Base-by-base conservation (phyloP, 768 basidiomycete species). In the Suillus plorans region DNA sequence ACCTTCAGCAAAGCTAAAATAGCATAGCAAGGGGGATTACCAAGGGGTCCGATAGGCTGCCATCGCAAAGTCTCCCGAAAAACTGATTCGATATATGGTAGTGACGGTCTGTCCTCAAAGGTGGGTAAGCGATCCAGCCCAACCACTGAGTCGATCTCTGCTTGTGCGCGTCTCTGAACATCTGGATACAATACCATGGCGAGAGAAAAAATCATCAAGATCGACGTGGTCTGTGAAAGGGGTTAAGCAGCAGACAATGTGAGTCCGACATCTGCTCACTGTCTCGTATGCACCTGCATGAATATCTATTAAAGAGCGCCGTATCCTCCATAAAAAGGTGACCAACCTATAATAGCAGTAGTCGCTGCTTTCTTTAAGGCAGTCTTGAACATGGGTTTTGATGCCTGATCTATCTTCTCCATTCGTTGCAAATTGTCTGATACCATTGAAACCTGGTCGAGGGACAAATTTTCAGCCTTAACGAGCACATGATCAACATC, bases 271-370 rank as follows among this genome's bases (percentile, higher is more conserved):
- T 41, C 22, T 5, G 66, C 72, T 45, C 8, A 69, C 67, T 0
- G 72, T 67, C 58, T 69, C 74, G 22, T 64, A 67, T 20, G 70
- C 64, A 58, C 64, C 74, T 75, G 22, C 42, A 14, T 25, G 1
- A 42, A 10, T 3, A 6, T 9, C 14, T 6, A 22, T 5, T 52
- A 62, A 44, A 20, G 16, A 18, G 39, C 41, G 41, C 3, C 6
- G 14, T 39, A 9, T 36, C 2, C 25, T 9, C 10, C 5, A 12
- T 5, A 28, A 49, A 31, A 20, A n/a, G 5, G 10, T 31, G 28
- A 49, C 73, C 34, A 60, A 70, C 67, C 69, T 2, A 63, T 13
- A 47, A 71, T 61, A 18, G 70, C 64, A 10, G 60, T 67, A 13
- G 53, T 20, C 16, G 70, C 63, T 0, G 66, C 57, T 16, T 59